Evolutionary conservation across 495 filamentous ascomycete species (phyloP), one percentile per base, ranked within the genome.

Genomic region (Aspergillus kassunensis): DNA sequence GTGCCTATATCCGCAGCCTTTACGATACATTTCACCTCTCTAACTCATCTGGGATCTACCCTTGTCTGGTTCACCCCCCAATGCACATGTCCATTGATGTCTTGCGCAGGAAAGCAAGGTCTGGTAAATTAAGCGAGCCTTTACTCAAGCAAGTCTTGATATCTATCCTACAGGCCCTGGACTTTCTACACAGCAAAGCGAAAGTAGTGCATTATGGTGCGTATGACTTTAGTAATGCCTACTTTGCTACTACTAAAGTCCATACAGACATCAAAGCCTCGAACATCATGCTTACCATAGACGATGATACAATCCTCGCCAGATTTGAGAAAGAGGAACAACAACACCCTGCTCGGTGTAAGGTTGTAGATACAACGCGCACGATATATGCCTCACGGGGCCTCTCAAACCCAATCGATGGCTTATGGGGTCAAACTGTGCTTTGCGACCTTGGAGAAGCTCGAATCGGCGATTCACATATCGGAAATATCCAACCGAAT

Each of bases 391-490:
- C 37, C 15, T 34, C 46, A 6, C 43, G 37, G 10, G 25, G 20
- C 15, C 37, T 49, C 12, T 23, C 21, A 2, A 30, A 13, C 15
- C 51, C 60, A 25, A 39, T 37, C 16, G 19, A 24, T 8, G 31
- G 60, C 31, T 5, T 11, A 5, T 29, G 27, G 27, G 58, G 58
- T 15, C 52, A 49, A 30, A 54, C 58, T 9, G 33, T 68, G 4
- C 39, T 72, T 13, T 52, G 44, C 10, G 63, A 70, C 53, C 67
- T 68, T 40, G 63, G 65, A 1, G 53, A 67, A n/a, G 62, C 66
- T 49, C 54, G 51, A 21, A 54, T 56, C 44, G 29, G 29, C 11
- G 51, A 27, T n/a, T 27, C 16, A 41, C 7, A 45, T 15, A 60
- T 11, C 43, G 54, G 61, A n/a, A 51, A n/a, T 18, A 31, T 62